Conservation (phyloP, 2,329 filamentous ascomycete species). For the Emergomyces africanus region DNA sequence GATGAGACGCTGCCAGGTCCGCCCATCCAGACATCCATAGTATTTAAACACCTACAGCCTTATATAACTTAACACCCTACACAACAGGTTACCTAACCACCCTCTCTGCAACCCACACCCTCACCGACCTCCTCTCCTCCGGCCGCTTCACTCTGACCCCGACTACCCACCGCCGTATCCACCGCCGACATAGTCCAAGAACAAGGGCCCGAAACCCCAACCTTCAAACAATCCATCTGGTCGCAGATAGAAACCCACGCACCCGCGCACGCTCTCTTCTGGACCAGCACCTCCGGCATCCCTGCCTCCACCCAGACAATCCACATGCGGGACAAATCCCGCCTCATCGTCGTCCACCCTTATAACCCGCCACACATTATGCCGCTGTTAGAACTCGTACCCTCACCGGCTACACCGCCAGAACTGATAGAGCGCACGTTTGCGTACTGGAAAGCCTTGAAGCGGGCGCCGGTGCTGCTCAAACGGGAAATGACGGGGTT, state of each 20-base stretch:
- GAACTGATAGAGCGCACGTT: conserved; percentile 29
- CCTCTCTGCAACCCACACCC: neutral
- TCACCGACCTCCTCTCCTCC: conserved; percentile 16
- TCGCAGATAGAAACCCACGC: conserved; percentile 37
- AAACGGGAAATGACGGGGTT: conserved; percentile 43
- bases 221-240: conserved; percentile 43
- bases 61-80: neutral
- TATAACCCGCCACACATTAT: conserved; percentile 52
- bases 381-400: conserved; percentile 47
- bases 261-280: conserved; percentile 35
- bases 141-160: conserved; percentile 25
- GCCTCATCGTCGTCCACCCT: conserved; percentile 46
- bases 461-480: conserved; percentile 37
- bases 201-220: conserved; percentile 42
- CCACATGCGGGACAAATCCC: conserved; percentile 29
- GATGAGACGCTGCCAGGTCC: neutral
- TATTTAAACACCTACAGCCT: neutral
- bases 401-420: conserved; percentile 30
- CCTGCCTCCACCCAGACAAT: conserved; percentile 38
- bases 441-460: conserved; percentile 33
- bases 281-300: conserved; percentile 48
- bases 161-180: conserved; percentile 29
- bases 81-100: conserved; percentile 16
- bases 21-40: conserved; percentile 7
- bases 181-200: conserved; percentile 45